Evolutionary conservation across 371 early-diverging fungal genomes (phyloP).

Genomic region (Capniomyces stellatus): DNA sequence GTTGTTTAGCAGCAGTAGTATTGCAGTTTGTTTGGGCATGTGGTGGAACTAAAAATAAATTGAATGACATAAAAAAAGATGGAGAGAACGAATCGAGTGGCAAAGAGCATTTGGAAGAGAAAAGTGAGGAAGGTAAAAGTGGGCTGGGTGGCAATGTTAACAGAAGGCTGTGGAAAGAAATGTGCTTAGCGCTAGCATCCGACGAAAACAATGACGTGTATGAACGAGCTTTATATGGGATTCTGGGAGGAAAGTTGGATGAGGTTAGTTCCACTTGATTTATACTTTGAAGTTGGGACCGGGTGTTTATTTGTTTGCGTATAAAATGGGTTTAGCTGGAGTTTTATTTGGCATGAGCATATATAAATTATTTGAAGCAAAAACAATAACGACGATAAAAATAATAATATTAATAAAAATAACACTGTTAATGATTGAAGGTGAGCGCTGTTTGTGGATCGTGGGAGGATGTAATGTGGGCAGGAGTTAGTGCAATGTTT

Average conservation of each 20-base stretch:
- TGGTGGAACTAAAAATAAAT: no score
- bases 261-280: conserved; percentile 23
- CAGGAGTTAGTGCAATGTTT: conserved; percentile 20
- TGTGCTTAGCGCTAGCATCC: conserved; percentile 29
- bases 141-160: conserved; percentile 28
- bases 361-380: background rate
- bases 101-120: no score
- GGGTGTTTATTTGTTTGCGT: no score
- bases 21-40: no score
- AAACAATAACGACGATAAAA: background rate
- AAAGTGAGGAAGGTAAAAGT: background rate
- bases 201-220: conserved; percentile 29
- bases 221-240: conserved; percentile 38
- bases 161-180: conserved; percentile 35
- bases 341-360: no score
- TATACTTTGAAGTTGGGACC: no score
- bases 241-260: conserved; percentile 29
- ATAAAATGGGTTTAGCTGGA: no score
- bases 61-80: background rate
- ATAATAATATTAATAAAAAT: background rate
- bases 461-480: conserved; percentile 26
- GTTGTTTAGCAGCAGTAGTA: no score
- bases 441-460: conserved; percentile 13
- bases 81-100: no score
- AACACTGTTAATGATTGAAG: background rate